These are phyloP conservation scores for Fomitopsis betulina DNA, from an alignment of 1,284 basidiomycete species.

Conservation along the genomic window DNA sequence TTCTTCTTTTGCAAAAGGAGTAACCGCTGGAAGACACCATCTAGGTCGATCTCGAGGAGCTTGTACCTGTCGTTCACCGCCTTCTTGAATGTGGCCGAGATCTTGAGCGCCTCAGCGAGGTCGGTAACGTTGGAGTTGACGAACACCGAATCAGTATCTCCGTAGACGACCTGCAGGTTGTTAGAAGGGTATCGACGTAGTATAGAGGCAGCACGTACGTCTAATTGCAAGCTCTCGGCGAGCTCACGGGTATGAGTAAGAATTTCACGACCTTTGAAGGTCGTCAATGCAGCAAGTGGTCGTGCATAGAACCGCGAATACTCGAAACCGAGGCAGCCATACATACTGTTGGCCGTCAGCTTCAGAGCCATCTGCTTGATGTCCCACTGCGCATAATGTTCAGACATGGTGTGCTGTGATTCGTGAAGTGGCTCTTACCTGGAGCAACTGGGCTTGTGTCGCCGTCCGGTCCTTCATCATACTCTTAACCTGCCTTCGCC, in stretches of 20 bases:
- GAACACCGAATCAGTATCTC: conserved; percentile 98
- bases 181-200: not conserved
- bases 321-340: conserved; percentile 98
- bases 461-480: conserved; percentile 91
- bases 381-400: conserved; percentile 61
- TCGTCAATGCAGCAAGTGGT: conserved; percentile 93
- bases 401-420: no score
- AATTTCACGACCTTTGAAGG: conserved; percentile 97
- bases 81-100: conserved; percentile 91
- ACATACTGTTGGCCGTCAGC: conserved; percentile 99
- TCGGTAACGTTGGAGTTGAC: conserved; percentile 95
- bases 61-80: conserved; percentile 95
- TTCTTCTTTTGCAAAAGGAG: conserved; percentile 98
- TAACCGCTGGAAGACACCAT: conserved; percentile 91
- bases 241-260: conserved; percentile 91
- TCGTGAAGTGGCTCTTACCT: conserved; percentile 39
- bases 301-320: conserved; percentile 97
- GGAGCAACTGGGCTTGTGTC: conserved; percentile 74
- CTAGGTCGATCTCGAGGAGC: conserved; percentile 95
- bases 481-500: conserved; percentile 88
- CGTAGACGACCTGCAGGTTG: conserved; percentile 83
- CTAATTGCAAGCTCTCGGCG: conserved; percentile 86
- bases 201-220: conserved; percentile 53
- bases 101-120: conserved; percentile 84
- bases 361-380: conserved; percentile 98